phyloP scores from a whole-genome alignment of 495 filamentous ascomycete genomes.

The Xylaria acuta region DNA sequence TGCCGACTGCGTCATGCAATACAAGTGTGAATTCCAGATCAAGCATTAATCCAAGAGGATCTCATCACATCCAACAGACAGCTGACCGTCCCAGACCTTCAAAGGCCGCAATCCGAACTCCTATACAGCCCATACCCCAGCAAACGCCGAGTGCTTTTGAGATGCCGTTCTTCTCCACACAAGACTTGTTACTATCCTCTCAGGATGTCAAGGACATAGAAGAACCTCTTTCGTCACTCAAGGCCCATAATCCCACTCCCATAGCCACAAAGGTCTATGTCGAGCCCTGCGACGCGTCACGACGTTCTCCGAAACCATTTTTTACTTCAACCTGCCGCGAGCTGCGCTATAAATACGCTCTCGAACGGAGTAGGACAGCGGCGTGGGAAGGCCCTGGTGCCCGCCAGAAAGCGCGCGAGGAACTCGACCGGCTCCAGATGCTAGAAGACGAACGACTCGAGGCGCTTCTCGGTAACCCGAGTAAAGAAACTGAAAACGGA shows the following conservation, averaged over 20 bases:
- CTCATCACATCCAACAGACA: background rate
- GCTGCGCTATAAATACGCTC: constrained; percentile 28
- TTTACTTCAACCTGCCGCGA: constrained; percentile 30
- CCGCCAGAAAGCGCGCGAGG: constrained; percentile 26
- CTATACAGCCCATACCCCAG: constrained; percentile 4
- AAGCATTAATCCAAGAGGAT: background rate
- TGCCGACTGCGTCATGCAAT: background rate
- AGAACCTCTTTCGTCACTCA: constrained; percentile 30
- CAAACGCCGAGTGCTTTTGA: constrained; percentile 25
- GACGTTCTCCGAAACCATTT: constrained; percentile 31
- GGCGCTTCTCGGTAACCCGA: constrained; percentile 7
- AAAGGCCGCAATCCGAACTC: background rate
- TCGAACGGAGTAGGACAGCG: constrained; percentile 31
- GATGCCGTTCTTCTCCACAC: constrained; percentile 49
- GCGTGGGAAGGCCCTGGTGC: constrained; percentile 30
- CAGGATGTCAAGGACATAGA: constrained; percentile 56
- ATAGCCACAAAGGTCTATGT: constrained; percentile 5
- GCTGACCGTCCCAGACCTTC: background rate
- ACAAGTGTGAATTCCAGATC: background rate
- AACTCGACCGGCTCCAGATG: constrained; percentile 26
- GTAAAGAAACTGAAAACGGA: background rate
- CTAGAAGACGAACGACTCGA: constrained; percentile 26
- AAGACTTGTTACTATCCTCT: constrained; percentile 53
- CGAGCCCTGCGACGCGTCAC: background rate
- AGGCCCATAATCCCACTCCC: background rate